phyloP scores from a whole-genome alignment of 1,284 basidiomycete species.

The Amylostereum areolatum region DNA sequence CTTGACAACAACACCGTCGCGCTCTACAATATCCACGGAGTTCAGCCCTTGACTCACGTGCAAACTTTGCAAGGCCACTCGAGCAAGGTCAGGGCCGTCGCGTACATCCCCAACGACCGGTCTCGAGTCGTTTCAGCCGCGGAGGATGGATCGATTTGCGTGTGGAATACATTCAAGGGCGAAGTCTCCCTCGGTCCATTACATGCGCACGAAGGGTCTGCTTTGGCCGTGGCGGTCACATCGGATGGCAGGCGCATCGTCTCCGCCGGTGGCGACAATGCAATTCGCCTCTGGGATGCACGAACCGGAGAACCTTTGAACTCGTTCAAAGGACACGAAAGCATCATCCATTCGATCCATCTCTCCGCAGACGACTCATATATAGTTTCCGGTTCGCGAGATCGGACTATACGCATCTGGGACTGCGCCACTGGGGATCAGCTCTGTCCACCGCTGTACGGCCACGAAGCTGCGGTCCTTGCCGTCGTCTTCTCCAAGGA shows the following conservation, averaged over 20 bases:
- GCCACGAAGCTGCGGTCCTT: not conserved
- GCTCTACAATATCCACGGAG: too few relatives aligned
- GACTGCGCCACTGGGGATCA: conserved; percentile 1
- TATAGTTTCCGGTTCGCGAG: conserved; percentile 11
- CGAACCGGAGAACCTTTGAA: not conserved
- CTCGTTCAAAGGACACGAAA: conserved; percentile 6
- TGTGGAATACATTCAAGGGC: too few relatives aligned
- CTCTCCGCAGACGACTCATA: conserved; percentile 11
- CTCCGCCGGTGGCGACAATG: conserved; percentile 9
- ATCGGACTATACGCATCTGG: conserved; percentile 11
- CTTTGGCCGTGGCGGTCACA: conserved; percentile 7
- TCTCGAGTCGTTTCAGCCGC: too few relatives aligned
- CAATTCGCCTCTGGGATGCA: conserved; percentile 3
- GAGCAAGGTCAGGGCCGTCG: too few relatives aligned
- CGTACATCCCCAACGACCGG: too few relatives aligned
- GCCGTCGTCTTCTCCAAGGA: not conserved
- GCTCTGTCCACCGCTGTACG: not conserved
- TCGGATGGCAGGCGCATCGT: conserved; percentile 13
- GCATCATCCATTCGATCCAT: conserved; percentile 4
- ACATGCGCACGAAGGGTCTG: too few relatives aligned
- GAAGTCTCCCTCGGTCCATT: too few relatives aligned
- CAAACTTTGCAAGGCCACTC: too few relatives aligned
- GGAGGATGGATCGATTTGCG: too few relatives aligned
- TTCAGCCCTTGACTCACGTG: too few relatives aligned
- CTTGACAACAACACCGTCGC: too few relatives aligned